Percentiles rank a stretch among this genome's conserved stretches.
These are phyloP conservation scores for Knoxdaviesia proteae DNA, from an alignment of 2,329 filamentous ascomycete species.

Conservation along the genomic window DNA sequence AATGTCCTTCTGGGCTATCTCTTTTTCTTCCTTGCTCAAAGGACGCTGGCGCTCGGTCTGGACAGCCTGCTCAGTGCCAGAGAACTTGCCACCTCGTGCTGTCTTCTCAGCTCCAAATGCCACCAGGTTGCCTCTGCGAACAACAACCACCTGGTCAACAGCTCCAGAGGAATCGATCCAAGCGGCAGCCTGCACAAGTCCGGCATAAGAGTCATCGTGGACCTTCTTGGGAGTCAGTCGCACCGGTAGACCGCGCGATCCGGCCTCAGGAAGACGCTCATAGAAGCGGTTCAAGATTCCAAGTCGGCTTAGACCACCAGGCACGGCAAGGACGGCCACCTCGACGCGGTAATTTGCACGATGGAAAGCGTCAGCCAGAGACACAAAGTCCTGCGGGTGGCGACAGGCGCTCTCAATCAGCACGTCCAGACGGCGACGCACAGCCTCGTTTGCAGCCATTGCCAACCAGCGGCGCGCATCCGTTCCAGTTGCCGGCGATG, in stretches of 20 bases:
- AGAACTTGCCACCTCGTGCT: background rate
- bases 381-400: conserved; percentile 18
- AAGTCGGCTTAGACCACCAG: conserved; percentile 18
- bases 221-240: conserved; percentile 20
- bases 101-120: conserved; percentile 9
- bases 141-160: conserved; percentile 16
- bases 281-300: conserved; percentile 21
- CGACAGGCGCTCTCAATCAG: conserved; percentile 24
- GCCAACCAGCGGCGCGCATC: conserved; percentile 24
- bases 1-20: conserved; percentile 9
- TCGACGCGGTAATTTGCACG: conserved; percentile 15
- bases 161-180: conserved; percentile 14
- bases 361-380: conserved; percentile 15
- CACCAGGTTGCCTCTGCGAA: conserved; percentile 17
- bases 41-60: conserved; percentile 10
- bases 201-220: conserved; percentile 24
- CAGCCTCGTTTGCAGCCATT: conserved; percentile 16
- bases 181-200: conserved; percentile 15
- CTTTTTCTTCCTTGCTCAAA: conserved; percentile 10
- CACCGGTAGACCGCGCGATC: conserved; percentile 14
- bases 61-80: conserved; percentile 8
- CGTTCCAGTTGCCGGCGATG: conserved; percentile 16
- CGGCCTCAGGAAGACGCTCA: conserved; percentile 14
- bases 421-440: conserved; percentile 13
- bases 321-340: conserved; percentile 21